These are phyloP conservation scores for Russula foetens DNA, from an alignment of 768 basidiomycete species.

Conservation along the genomic window DNA sequence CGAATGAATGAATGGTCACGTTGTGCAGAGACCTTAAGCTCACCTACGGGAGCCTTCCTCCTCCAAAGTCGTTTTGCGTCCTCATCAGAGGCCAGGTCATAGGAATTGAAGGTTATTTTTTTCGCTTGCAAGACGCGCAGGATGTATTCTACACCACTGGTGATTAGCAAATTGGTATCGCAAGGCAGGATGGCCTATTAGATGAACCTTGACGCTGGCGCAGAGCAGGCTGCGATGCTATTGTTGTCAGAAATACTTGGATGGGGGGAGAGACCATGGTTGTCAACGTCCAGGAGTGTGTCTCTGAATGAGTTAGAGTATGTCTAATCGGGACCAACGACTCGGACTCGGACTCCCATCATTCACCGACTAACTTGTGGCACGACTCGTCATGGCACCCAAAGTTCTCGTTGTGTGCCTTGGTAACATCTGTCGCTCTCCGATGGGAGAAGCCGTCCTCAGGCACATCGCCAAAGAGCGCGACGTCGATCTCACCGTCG, in stretches of 20 bases:
- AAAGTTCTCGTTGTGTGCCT: slow-evolving; percentile 71
- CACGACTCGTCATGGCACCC: slow-evolving; percentile 19
- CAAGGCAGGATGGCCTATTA: not conserved
- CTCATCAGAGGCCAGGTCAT: slow-evolving; percentile 81
- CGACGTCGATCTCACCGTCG: slow-evolving; percentile 59
- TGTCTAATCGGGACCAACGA: not conserved
- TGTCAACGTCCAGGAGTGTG: not conserved
- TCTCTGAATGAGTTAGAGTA: not conserved
- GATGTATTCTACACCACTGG: slow-evolving; percentile 54
- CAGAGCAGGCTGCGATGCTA: slow-evolving; percentile 70
- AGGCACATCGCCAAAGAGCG: slow-evolving; percentile 57
- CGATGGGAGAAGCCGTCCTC: slow-evolving; percentile 88
- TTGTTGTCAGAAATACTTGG: slow-evolving; percentile 80
- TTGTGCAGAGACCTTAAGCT: slow-evolving; percentile 4
- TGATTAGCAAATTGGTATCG: not conserved
- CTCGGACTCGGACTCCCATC: not conserved
- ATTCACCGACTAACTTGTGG: no score
- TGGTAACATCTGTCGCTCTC: slow-evolving; percentile 84
- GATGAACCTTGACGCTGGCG: slow-evolving; percentile 63
- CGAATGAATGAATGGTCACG: not conserved
- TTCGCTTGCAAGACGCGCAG: slow-evolving; percentile 77
- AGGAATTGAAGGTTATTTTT: slow-evolving; percentile 75
- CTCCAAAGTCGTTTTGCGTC: slow-evolving; percentile 75
- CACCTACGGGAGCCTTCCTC: slow-evolving; percentile 67
- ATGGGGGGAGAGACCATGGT: slow-evolving; percentile 77